Evolutionary conservation across 2,329 filamentous ascomycete species (phyloP).

Genomic region (Ophiostoma piceae): DNA sequence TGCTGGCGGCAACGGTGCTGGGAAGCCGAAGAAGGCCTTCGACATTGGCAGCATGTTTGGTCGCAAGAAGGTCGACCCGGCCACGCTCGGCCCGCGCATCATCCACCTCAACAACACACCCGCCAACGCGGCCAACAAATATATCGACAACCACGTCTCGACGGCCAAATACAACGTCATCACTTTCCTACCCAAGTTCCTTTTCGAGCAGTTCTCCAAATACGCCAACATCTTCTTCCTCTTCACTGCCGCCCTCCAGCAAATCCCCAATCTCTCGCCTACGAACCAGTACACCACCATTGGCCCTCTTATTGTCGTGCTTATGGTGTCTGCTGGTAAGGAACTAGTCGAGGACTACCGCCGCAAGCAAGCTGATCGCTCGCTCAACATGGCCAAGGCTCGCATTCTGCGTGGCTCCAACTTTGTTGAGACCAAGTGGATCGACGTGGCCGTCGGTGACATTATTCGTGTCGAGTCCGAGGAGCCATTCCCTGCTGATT

Average conservation of each 20-base stretch:
- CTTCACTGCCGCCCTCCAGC: conserved; percentile 89
- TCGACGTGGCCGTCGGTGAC: conserved; percentile 88
- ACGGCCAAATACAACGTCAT: conserved; percentile 95
- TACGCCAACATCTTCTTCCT: conserved; percentile 99
- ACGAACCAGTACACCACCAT: conserved; percentile 97
- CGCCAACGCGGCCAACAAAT: conserved; percentile 83
- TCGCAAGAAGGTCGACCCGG: conserved; percentile 76
- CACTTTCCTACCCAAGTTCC: conserved; percentile 92
- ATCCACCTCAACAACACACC: conserved; percentile 96
- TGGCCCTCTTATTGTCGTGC: conserved; percentile 81
- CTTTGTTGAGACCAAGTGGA: conserved; percentile 87
- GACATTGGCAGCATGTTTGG: conserved; percentile 77
- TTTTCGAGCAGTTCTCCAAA: conserved; percentile 98
- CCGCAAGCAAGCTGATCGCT: conserved; percentile 77
- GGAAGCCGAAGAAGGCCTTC: conserved; percentile 48
- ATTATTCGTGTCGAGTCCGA: conserved; percentile 91
- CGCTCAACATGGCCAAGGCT: conserved; percentile 82
- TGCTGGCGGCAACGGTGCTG: conserved; percentile 52
- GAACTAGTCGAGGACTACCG: conserved; percentile 92
- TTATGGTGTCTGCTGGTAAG: conserved; percentile 92
- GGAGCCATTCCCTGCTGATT: conserved; percentile 87
- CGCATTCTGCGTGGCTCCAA: conserved; percentile 74
- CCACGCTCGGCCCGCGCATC: conserved; percentile 82
- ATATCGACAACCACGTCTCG: conserved; percentile 93
- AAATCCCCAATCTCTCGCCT: conserved; percentile 90